Evolutionary conservation across 306 rosid genomes (phyloP), one percentile per base, ranked within the genome.

Genomic region (Prunus davidiana): DNA sequence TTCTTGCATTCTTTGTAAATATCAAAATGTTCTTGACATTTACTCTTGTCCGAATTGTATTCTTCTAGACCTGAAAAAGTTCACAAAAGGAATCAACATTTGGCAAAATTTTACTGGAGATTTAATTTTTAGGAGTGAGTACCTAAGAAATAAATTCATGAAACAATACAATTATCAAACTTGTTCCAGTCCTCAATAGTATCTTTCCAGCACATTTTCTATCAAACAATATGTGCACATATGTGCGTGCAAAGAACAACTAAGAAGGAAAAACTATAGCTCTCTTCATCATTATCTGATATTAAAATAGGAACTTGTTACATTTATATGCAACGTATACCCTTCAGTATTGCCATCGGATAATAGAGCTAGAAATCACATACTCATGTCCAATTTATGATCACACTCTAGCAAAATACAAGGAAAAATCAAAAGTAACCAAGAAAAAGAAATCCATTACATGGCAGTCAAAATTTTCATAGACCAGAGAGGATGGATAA

Each of bases 1-100:
- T 91, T 94, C 89, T 94, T 94, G 82, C 98, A 94, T 87, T 90
- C 97, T 89, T 92, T 94, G 88, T 94, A 94, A 72, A 90, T 79
- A 78, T 92, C 93, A 80, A 94, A 94, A 68, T 92, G 97, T 67
- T 86, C 89, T 81, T 90, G 98, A 74, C 98, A 94, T 88, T 92
- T 94, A 83, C 91, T 92, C 86, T 84, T 94, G 78, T 94, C 90
- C 19, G 91, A 79, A 57, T 32, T 69, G 82, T 76, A 79, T 76
- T 88, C 87, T 86, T 94, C 97, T 43, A 94, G 85, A 86, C 98
- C 98, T 94, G 90, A 24, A 63, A 67, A 67, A 16, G 25, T 27
- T 67, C 24, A 49, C 32, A 18, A 34, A 34, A 10, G 11, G 1
- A 78, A 24, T 72, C 7, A 61, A 43, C 55, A 47, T 46, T 15